phyloP scores from a whole-genome alignment of 2,329 filamentous ascomycete genomes.

The Fusarium metavorans region DNA sequence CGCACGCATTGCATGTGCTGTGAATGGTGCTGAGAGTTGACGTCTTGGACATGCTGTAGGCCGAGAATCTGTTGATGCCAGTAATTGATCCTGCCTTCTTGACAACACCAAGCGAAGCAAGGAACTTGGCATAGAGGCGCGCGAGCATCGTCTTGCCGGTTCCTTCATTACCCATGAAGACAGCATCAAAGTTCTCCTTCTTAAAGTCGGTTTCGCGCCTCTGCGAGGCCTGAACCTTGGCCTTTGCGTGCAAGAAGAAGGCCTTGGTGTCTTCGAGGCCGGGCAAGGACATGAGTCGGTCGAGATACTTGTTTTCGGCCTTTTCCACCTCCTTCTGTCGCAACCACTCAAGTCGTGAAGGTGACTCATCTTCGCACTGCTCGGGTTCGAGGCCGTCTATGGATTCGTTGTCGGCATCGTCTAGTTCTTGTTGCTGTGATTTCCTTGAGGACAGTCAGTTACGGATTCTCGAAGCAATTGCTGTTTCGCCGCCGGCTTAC shows the following conservation, averaged over 20 bases:
- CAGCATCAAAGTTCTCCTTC: conserved; percentile 52
- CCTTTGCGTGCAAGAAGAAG: conserved; percentile 60
- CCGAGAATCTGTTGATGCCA: conserved; percentile 44
- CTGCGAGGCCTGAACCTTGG: conserved; percentile 62
- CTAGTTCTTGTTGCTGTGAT: conserved; percentile 24
- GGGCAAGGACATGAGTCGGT: conserved; percentile 71
- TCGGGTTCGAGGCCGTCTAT: conserved; percentile 47
- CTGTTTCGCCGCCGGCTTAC: conserved; percentile 26
- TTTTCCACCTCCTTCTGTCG: conserved; percentile 59
- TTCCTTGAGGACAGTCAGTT: conserved; percentile 23
- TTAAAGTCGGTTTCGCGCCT: conserved; percentile 62
- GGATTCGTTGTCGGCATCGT: conserved; percentile 44
- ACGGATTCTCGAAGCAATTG: background rate
- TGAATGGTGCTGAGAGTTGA: conserved; percentile 58
- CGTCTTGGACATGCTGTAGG: conserved; percentile 47
- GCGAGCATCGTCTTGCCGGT: conserved; percentile 48
- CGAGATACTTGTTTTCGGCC: conserved; percentile 65
- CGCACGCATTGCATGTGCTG: conserved; percentile 52
- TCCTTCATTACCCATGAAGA: conserved; percentile 47
- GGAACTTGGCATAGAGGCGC: conserved; percentile 46
- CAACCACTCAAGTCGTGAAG: conserved; percentile 52
- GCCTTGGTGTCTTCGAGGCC: conserved; percentile 73
- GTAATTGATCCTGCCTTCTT: conserved; percentile 59
- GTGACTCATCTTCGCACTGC: conserved; percentile 54
- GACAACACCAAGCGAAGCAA: conserved; percentile 44